Percentiles rank a stretch among this genome's conserved stretches.
These are phyloP conservation scores for Dactylellina drechsleri DNA, from an alignment of 2,329 filamentous ascomycete species.

Conservation along the genomic window DNA sequence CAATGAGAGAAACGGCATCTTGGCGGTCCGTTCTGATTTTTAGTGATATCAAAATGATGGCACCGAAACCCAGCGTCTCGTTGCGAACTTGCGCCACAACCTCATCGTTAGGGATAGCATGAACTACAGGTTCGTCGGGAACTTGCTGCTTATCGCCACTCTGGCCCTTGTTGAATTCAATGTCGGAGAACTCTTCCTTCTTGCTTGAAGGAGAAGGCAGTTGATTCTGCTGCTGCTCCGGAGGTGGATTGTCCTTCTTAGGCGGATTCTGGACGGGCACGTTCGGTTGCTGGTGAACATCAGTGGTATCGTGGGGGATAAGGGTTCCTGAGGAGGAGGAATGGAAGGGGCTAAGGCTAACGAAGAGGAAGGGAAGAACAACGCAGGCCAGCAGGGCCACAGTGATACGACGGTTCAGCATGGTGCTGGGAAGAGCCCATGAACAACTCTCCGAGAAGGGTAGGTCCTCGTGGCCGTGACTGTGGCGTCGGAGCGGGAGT, in stretches of 20 bases:
- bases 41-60: conserved; percentile 47
- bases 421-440: conserved; percentile 18
- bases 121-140: conserved; percentile 1
- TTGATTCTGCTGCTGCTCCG: not conserved
- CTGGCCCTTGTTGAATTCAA: conserved; percentile 32
- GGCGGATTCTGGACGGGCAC: conserved; percentile 11
- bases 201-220: not conserved
- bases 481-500: too few species aligned
- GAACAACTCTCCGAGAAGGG: too few species aligned
- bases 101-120: conserved; percentile 33
- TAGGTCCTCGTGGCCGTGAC: too few species aligned
- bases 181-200: conserved; percentile 47
- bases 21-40: conserved; percentile 48
- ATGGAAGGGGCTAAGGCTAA: conserved; percentile 34
- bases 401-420: conserved; percentile 45
- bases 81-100: conserved; percentile 32
- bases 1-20: conserved; percentile 49
- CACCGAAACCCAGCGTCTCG: conserved; percentile 50
- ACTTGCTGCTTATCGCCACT: conserved; percentile 12
- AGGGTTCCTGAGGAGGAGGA: conserved; percentile 1
- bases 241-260: not conserved
- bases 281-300: not conserved
- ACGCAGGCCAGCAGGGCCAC: conserved; percentile 35
- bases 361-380: conserved; percentile 38
- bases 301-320: not conserved